A percentile compares a stretch with the other conserved stretches of the same genome.
These are phyloP conservation scores for Solioccasus polychromus DNA, from an alignment of 768 basidiomycete genomes.

Conservation along the genomic window DNA sequence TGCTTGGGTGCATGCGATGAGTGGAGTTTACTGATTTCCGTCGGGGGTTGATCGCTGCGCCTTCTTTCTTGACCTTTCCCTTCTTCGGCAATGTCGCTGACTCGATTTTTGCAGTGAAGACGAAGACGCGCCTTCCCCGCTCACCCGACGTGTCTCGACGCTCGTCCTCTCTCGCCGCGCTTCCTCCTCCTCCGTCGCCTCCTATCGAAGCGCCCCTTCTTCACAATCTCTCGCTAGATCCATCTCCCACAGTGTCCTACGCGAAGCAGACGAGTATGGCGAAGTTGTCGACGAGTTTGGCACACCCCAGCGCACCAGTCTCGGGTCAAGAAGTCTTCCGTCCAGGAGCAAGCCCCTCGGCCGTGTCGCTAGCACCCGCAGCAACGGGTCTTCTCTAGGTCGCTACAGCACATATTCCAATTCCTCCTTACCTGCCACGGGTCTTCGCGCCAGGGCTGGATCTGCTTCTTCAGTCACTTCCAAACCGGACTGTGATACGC, in stretches of 20 bases:
- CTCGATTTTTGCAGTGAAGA: conserved; percentile 50
- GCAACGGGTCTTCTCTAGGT: conserved; percentile 21
- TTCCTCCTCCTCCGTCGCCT: conserved; percentile 43
- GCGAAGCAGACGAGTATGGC: conserved; percentile 26
- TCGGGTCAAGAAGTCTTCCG: conserved; percentile 20
- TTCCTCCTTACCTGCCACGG: conserved; percentile 10
- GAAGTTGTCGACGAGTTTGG: conserved; percentile 26
- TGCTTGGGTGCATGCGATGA: conserved; percentile 5
- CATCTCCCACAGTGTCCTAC: conserved; percentile 30
- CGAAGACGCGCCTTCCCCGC: conserved; percentile 66
- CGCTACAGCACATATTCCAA: conserved; percentile 23
- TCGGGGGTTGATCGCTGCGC: conserved; percentile 7
- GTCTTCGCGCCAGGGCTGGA: conserved; percentile 8
- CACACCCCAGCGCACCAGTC: conserved; percentile 5
- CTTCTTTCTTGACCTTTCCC: conserved; percentile 1
- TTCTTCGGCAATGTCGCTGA: conserved; percentile 1
- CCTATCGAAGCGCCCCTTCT: conserved; percentile 14
- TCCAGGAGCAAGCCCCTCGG: conserved; percentile 20
- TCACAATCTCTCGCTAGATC: conserved; percentile 24
- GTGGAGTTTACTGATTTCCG: conserved; percentile 4
- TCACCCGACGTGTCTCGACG: conserved; percentile 59
- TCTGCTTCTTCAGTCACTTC: conserved; percentile 20
- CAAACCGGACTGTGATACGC: conserved; percentile 12
- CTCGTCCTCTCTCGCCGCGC: conserved; percentile 49
- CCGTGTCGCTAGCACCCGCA: conserved; percentile 21